Conservation (phyloP, 139 green algal species). For the Chlorella sp. region DNA sequence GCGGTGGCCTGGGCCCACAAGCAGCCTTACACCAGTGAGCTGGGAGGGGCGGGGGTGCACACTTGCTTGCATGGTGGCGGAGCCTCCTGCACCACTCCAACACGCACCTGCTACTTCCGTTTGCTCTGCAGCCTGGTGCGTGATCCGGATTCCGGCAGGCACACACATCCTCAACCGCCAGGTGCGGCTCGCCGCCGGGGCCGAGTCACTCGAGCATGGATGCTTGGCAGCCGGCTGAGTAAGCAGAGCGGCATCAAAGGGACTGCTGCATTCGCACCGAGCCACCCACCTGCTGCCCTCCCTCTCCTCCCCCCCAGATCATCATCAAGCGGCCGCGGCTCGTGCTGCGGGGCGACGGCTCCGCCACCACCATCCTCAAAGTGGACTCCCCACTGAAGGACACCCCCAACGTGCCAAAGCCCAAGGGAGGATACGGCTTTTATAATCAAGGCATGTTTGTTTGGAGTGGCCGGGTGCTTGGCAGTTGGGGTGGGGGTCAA, state of each 20-base stretch:
- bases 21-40: not conserved
- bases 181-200: too few relatives aligned
- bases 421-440: slow-evolving; percentile 4
- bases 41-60: not conserved
- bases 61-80: not conserved
- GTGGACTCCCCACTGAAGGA: not conserved
- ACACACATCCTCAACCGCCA: too few relatives aligned
- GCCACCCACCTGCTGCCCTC: too few relatives aligned
- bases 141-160: too few relatives aligned
- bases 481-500: not conserved
- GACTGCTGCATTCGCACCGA: too few relatives aligned
- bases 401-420: not conserved
- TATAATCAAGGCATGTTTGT: slow-evolving; percentile 5
- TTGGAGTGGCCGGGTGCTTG: not conserved
- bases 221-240: too few relatives aligned
- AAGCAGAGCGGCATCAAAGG: too few relatives aligned
- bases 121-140: not conserved
- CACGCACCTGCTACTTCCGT: not conserved
- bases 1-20: slow-evolving; percentile 10
- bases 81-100: not conserved
- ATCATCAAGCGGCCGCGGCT: slow-evolving; percentile 8
- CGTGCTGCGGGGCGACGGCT: slow-evolving; percentile 1
- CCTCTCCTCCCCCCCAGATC: too few relatives aligned
- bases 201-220: too few relatives aligned
- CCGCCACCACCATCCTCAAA: not conserved